These are phyloP conservation scores for Lepiota subincarnata DNA, from an alignment of 768 basidiomycete species.

Conservation along the genomic window DNA sequence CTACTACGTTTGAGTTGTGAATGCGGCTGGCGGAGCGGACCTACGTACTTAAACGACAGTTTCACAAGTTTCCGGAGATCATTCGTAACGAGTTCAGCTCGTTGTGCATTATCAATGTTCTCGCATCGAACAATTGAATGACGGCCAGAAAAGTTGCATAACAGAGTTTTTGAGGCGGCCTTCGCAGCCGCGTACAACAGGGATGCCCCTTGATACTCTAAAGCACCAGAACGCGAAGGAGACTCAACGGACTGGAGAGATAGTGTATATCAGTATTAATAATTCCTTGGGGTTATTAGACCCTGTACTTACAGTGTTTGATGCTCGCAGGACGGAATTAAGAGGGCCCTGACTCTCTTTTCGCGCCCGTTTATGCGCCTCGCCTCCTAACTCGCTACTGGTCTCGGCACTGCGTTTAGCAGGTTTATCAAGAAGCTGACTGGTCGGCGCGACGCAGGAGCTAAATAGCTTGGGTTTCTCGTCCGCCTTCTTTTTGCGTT, in stretches of 20 bases:
- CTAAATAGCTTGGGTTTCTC: background rate
- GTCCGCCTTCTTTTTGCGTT: background rate
- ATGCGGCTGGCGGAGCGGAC: background rate
- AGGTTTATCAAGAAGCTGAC: background rate
- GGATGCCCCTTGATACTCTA: slow-evolving; percentile 27
- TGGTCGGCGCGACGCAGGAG: background rate
- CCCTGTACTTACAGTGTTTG: too few species aligned
- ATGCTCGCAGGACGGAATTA: too few species aligned
- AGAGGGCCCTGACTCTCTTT: too few species aligned
- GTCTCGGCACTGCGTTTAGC: too few species aligned
- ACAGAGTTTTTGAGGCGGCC: background rate
- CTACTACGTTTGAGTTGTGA: background rate
- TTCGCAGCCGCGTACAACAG: slow-evolving; percentile 24
- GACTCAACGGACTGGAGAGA: background rate
- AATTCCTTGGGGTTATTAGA: background rate
- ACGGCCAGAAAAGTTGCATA: slow-evolving; percentile 20
- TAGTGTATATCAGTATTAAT: background rate
- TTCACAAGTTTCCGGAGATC: slow-evolving; percentile 27
- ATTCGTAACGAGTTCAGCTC: slow-evolving; percentile 20
- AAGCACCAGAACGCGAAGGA: background rate
- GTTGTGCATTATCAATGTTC: slow-evolving; percentile 20
- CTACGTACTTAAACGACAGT: slow-evolving; percentile 25
- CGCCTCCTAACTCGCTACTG: too few species aligned
- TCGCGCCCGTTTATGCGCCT: too few species aligned
- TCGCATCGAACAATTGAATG: slow-evolving; percentile 26